Base-by-base conservation (phyloP, 2,329 filamentous ascomycete genomes). In the Hypoxylon sp. region DNA sequence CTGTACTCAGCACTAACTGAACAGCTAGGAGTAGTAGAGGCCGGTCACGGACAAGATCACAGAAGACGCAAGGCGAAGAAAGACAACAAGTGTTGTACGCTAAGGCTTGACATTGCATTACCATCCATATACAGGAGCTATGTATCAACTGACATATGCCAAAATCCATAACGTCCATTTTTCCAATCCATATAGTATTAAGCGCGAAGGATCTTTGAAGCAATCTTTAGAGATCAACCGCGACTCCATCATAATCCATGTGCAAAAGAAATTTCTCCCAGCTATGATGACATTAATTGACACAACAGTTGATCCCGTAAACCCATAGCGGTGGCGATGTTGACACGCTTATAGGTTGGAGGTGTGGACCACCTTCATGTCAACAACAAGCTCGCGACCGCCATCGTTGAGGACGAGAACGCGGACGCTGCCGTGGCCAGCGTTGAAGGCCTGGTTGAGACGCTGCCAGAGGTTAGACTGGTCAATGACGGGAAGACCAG, bases 301-400 rank as follows among this genome's bases (percentile, higher is more conserved):
- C 75, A 75, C 74, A 72, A 75, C 73, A 73, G 73, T 67, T 71
- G 73, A 74, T 71, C 74, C 55, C 67, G 66, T 72, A 72, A 72
- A 78, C 74, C 73, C 44, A 66, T 59, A 73, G 60, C 64, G 44
- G 55, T 39, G 47, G 52, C 17, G 51, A 44, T 59, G 37, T 35
- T 46, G 63, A 48, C 50, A 63, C 57, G 66, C 48, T 85, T 90
- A 91, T 81, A 91, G 83, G 78, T 87, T 87, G 74, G 88, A 90
- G 79, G 88, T 89, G 86, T 99, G 96, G 80, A 98, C 92, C 80
- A 97, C 92, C 92, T 98, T 98, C 90, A 97, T 96, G 89, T 99
- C 96, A 76, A 99, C 96, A 77, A 92, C 94, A 79, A 99, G 90
- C 90, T 99, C 96, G 78, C 92, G 90, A 77, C 94, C 94, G 78